Conservation (phyloP, 108 stramenopile genomes). For the Aureococcus anophagefferens region DNA sequence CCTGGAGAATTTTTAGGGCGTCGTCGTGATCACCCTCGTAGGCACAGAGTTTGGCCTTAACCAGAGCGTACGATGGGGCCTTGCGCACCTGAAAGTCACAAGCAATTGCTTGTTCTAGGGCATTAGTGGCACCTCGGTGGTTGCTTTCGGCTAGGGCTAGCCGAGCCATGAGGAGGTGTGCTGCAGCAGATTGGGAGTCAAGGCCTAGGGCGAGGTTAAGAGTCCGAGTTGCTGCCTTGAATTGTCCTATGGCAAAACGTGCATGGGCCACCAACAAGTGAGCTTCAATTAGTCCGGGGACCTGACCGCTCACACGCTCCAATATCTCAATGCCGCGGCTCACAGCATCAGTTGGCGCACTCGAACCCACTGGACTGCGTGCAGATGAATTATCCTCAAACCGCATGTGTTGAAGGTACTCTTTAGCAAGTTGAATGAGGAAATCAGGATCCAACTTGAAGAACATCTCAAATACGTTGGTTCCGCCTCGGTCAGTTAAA, state of each 20-base stretch:
- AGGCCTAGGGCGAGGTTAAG: conserved; percentile 14
- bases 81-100: conserved; percentile 33
- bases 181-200: conserved; percentile 25
- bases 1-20: conserved; percentile 27
- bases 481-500: neutral
- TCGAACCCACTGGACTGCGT: no score
- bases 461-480: conserved; percentile 15
- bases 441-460: conserved; percentile 34
- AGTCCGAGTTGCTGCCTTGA: conserved; percentile 16
- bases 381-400: no score
- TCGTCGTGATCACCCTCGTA: conserved; percentile 32
- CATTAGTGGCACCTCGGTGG: conserved; percentile 17
- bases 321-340: conserved; percentile 27
- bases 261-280: conserved; percentile 32
- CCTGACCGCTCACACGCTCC: conserved; percentile 18
- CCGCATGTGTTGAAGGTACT: conserved; percentile 21
- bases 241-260: conserved; percentile 18
- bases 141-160: conserved; percentile 26
- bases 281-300: conserved; percentile 37
- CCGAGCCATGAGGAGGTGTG: conserved; percentile 24
- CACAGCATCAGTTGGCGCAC: no score
- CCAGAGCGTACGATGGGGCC: conserved; percentile 25
- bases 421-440: conserved; percentile 41
- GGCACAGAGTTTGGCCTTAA: conserved; percentile 18
- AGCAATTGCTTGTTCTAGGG: conserved; percentile 43